Evolutionary conservation across 2,329 filamentous ascomycete genomes (phyloP), one percentile per base, ranked within the genome.

Genomic region (Plectosphaerella plurivora): DNA sequence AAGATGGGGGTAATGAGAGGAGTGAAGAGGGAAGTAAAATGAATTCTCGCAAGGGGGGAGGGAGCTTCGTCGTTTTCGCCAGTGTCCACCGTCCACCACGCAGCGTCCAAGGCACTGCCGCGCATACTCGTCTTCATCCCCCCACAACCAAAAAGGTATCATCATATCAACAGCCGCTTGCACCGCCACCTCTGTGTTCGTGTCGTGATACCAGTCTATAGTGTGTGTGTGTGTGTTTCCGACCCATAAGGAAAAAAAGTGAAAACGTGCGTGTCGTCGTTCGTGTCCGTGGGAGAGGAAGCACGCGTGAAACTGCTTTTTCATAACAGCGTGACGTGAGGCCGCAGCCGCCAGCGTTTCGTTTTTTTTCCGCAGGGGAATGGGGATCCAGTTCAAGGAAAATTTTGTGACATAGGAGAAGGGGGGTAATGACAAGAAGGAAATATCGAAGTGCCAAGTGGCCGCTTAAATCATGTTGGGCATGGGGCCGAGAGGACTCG

Each of bases 221-320:
- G 37, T 39, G 11, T 37, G 15, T 37, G 35, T n/a, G 37, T 39
- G 37, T 15, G 15, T 16, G 37, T 39, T 39, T 24, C 46, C 46
- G 12, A 16, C 16, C 6, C 22, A 33, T 33, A 33, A 33, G 28
- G 28, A 33, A 33, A 55, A 54, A 55, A 51, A 55, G 47, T 22
- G 45, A 22, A 37, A n/a, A 46, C 41, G 22, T 33, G 45, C 49
- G 53, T 55, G 51, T 55, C 46, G 53, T 53, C 51, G 48, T 47
- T 33, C 45, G 52, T 45, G 52, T 52, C 28, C 39, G 50, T 37
- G 41, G 52, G 49, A 46, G 48, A 8, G 45, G 45, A n/a, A 42
- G 35, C 22, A 0, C 36, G 15, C 28, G 44, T n/a, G 15, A 22
- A 48, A 20, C 28, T 7, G 11, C n/a, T 15, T 12, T 37, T 37